Conservation (phyloP, 1,139 yeast genomes). For the Zygosaccharomyces pseudobailii region DNA sequence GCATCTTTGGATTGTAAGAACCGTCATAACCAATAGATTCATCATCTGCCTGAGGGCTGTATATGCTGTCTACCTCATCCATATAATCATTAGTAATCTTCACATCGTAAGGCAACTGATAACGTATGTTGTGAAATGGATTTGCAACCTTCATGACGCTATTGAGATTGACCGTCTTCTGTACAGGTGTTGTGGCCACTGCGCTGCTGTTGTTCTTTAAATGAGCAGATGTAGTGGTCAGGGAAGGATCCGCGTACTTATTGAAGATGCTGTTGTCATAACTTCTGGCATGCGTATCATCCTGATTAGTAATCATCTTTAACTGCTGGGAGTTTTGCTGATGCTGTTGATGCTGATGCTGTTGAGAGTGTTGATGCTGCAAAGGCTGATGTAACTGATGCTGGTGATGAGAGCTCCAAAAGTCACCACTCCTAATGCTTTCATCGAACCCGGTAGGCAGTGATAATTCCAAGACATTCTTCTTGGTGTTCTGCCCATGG, state of each 20-base stretch:
- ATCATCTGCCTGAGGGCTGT: conserved; percentile 14
- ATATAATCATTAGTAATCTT: conserved; percentile 12
- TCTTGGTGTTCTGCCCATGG: conserved; percentile 11
- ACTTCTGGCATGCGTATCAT: background rate
- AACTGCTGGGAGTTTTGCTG: conserved; percentile 3
- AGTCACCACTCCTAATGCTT: conserved; percentile 4
- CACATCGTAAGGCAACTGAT: conserved; percentile 9
- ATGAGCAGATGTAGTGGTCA: conserved; percentile 31
- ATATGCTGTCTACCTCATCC: conserved; percentile 10
- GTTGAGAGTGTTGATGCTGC: conserved; percentile 9
- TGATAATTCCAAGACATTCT: conserved; percentile 17
- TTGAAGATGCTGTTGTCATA: conserved; percentile 30
- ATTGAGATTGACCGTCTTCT: conserved; percentile 25
- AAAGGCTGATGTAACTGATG: conserved; percentile 14
- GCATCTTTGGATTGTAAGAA: conserved; percentile 38
- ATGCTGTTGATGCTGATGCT: conserved; percentile 13
- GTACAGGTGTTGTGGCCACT: conserved; percentile 19
- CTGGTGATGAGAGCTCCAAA: conserved; percentile 11
- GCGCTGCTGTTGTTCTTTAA: conserved; percentile 1
- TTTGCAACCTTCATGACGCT: conserved; percentile 18
- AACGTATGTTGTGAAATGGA: conserved; percentile 13
- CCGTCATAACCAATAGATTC: conserved; percentile 17
- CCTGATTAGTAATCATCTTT: background rate
- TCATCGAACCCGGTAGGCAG: conserved; percentile 11
- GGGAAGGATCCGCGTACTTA: conserved; percentile 38